Conservation (phyloP, 2,329 filamentous ascomycete species). For the Verticillium nonalfalfae region DNA sequence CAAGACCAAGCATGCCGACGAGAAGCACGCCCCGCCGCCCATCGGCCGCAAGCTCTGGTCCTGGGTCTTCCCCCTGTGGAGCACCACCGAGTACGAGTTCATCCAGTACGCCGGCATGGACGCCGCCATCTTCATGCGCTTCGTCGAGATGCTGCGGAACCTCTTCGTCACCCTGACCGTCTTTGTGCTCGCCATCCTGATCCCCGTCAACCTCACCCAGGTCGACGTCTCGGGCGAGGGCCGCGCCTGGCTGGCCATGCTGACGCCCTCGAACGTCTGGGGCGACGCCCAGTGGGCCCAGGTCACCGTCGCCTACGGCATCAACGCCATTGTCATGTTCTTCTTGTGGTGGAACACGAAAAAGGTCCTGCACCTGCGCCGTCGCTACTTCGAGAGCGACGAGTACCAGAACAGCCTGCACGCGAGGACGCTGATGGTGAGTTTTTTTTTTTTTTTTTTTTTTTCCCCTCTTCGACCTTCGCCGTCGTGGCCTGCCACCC, state of each 20-base stretch:
- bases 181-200: constrained; percentile 68
- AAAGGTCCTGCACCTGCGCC: constrained; percentile 62
- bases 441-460: no score
- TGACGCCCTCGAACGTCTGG: constrained; percentile 53
- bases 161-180: constrained; percentile 72
- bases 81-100: constrained; percentile 69
- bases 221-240: constrained; percentile 25
- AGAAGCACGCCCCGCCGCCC: constrained; percentile 80
- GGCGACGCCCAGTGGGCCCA: constrained; percentile 51
- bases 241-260: constrained; percentile 45
- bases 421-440: constrained; percentile 64
- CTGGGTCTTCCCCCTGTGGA: constrained; percentile 76
- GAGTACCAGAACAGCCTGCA: constrained; percentile 89
- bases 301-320: constrained; percentile 54
- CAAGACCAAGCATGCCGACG: constrained; percentile 86
- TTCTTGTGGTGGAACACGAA: constrained; percentile 92
- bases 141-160: constrained; percentile 85
- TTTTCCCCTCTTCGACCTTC: no score
- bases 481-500: no score
- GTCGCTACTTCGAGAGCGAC: constrained; percentile 73
- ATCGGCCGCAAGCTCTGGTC: constrained; percentile 82
- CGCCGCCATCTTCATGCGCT: constrained; percentile 83
- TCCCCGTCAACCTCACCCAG: constrained; percentile 68
- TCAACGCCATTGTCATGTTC: constrained; percentile 67
- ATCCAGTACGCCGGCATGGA: constrained; percentile 85